A percentile compares a stretch with the other conserved stretches of the same genome.
These are phyloP conservation scores for Pseudogymnoascus pannorum DNA, from an alignment of 2,329 filamentous ascomycete genomes.

Conservation along the genomic window DNA sequence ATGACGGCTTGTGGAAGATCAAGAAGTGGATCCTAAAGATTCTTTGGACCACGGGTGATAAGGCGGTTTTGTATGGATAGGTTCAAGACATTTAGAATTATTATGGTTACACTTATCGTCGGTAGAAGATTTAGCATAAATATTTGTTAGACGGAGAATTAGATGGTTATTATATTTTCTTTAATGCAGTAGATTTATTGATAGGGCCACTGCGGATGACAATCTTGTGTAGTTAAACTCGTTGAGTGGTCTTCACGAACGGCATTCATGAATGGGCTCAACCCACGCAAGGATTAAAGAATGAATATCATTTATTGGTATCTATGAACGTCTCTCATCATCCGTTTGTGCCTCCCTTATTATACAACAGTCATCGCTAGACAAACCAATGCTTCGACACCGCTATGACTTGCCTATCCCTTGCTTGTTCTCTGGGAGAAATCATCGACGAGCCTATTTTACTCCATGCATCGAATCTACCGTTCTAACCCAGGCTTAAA, in stretches of 20 bases:
- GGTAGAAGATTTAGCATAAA: neutral
- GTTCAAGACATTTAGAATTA: neutral
- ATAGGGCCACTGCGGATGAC: no score
- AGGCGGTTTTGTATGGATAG: neutral
- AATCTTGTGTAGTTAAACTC: no score
- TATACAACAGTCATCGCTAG: neutral
- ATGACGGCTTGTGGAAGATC: conserved; percentile 30
- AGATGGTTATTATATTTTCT: no score
- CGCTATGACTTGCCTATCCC: neutral
- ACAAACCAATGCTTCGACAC: neutral
- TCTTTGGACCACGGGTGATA: conserved; percentile 29
- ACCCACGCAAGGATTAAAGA: neutral
- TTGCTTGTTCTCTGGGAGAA: neutral
- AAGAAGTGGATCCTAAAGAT: conserved; percentile 26
- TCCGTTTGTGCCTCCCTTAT: neutral
- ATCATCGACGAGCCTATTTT: neutral
- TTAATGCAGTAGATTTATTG: no score
- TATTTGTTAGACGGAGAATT: no score
- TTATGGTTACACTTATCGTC: neutral
- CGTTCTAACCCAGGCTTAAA: neutral
- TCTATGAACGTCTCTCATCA: neutral
- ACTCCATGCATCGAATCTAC: neutral
- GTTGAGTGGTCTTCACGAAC: no score
- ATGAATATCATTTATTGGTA: neutral
- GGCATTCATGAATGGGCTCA: neutral